These are phyloP conservation scores for Picochlorum sp. DNA, from an alignment of 139 green algal species.

Conservation along the genomic window DNA sequence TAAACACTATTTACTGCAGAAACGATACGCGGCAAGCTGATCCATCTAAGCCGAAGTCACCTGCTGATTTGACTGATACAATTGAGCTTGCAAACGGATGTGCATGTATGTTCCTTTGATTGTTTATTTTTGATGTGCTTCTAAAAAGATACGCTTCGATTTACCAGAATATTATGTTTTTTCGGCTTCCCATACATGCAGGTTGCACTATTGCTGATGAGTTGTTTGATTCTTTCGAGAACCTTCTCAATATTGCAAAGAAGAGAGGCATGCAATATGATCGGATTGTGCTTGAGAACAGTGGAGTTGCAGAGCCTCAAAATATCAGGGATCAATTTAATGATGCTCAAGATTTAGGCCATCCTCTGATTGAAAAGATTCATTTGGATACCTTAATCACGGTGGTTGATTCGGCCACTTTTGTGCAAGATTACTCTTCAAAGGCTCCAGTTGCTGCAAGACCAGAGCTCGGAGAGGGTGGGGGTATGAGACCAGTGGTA, in stretches of 20 bases:
- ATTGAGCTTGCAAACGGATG: constrained; percentile 90
- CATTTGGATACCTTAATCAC: constrained; percentile 79
- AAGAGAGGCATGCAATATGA: constrained; percentile 57
- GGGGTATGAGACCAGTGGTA: constrained; percentile 73
- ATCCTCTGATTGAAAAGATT: constrained; percentile 60
- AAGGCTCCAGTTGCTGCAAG: constrained; percentile 44
- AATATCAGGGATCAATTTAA: constrained; percentile 84
- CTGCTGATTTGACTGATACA: constrained; percentile 76
- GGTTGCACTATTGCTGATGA: constrained; percentile 81
- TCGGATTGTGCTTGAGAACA: constrained; percentile 85
- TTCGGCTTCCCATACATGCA: too few species aligned
- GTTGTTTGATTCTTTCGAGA: constrained; percentile 78
- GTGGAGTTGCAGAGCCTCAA: constrained; percentile 81
- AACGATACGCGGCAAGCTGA: constrained; percentile 16
- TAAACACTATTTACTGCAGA: neutral
- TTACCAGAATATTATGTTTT: too few species aligned
- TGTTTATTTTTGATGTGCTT: neutral
- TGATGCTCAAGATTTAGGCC: constrained; percentile 46
- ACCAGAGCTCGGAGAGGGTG: constrained; percentile 82
- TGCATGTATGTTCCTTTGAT: constrained; percentile 60
- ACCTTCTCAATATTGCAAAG: constrained; percentile 64
- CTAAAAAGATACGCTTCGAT: neutral
- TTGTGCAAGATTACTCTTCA: constrained; percentile 67
- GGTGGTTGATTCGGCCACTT: constrained; percentile 52
- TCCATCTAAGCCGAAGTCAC: constrained; percentile 6